Evolutionary conservation across 441 rosid genomes (phyloP), one percentile per base, ranked within the genome.

Genomic region (Macaranga tanarius): DNA sequence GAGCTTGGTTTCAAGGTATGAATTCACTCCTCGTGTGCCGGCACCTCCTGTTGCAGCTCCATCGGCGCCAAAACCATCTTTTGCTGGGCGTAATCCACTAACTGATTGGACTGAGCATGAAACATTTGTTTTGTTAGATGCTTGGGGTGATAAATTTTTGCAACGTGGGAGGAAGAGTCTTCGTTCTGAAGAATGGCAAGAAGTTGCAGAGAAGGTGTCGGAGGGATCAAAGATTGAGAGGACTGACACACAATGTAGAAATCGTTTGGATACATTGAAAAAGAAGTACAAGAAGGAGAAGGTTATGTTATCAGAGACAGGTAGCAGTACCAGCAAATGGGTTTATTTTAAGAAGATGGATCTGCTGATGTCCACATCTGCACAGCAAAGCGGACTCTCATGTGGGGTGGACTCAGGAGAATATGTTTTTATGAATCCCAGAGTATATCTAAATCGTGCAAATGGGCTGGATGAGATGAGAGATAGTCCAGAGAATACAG

Each of bases 191-290:
- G 98, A 93, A 70, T 93, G 98, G 99, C 88, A 85, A 70, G 92
- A 91, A 72, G 98, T 95, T 38, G 89, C 97, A n/a, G 98, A 95
- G 86, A 95, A 90, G 84, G 98, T 91, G 42, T 87, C 95, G 12
- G 91, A 90, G 31, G 88, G 78, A 40, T 90, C 93, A 1, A 87
- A 87, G 78, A 81, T 84, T 72, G 95, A 91, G 69, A 86, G 89
- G 69, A 84, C 95, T 0, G 98, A 93, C 78, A 87, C 87, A 0
- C 94, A 93, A 47, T 95, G 99, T 69, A 79, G 98, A 62, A 90
- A 88, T 71, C 88, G 92, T 38, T 77, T 95, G 79, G 99, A 95
- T 81, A 84, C 88, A 0, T 78, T 95, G 85, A 95, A 95, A 86
- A 93, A 91, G 83, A 93, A 90, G 88, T 95, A 91, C 65, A 90